Evolutionary conservation across 331 rosid genomes (phyloP).

Genomic region (Malus hybrid): DNA sequence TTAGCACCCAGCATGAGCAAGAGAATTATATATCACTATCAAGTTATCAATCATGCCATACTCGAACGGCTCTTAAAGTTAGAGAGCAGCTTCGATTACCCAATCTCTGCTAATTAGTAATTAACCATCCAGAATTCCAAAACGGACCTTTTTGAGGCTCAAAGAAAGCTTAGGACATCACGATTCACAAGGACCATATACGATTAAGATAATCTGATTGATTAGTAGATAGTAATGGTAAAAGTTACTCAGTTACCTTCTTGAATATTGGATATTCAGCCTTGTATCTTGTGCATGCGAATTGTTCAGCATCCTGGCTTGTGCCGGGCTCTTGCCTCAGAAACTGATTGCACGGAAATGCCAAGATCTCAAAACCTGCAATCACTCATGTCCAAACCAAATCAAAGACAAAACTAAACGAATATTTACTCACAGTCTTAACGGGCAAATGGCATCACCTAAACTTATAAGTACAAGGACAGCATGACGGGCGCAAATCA

Average conservation of each 20-base stretch:
- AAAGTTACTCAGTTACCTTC: slow-evolving; percentile 43
- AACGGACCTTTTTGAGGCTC: not conserved
- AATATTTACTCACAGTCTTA: not conserved
- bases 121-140: not conserved
- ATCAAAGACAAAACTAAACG: not conserved
- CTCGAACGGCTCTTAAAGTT: not conserved
- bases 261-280: slow-evolving; percentile 86
- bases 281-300: slow-evolving; percentile 73
- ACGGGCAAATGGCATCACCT: not conserved
- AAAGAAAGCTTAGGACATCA: not conserved
- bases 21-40: not conserved
- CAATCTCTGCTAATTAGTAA: too few species aligned
- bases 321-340: slow-evolving; percentile 82
- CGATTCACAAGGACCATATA: not conserved
- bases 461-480: not conserved
- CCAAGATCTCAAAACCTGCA: slow-evolving; percentile 83
- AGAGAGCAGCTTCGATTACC: too few species aligned
- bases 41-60: not conserved
- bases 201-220: not conserved
- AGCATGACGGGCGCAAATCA: not conserved
- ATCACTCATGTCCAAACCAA: not conserved
- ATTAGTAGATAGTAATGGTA: not conserved
- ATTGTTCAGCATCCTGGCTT: slow-evolving; percentile 59
- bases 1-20: not conserved
- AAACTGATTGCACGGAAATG: slow-evolving; percentile 97